Evolutionary conservation across 495 filamentous ascomycete species (phyloP).

Genomic region (Evernia prunastri): DNA sequence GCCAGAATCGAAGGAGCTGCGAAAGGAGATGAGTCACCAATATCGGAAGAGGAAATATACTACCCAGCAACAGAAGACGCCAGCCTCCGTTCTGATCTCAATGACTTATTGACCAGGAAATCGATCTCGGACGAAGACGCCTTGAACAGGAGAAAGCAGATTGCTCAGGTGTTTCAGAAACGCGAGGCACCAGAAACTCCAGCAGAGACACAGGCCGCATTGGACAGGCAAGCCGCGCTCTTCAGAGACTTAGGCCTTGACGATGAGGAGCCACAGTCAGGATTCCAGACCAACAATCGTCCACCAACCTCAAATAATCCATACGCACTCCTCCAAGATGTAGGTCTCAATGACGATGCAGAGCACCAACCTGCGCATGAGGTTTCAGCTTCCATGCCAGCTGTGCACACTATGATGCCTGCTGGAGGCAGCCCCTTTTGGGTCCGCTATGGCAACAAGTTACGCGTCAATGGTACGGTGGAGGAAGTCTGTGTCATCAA

Average conservation of each 20-base stretch:
- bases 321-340: conserved; percentile 2
- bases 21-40: conserved; percentile 21
- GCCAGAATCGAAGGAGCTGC: conserved; percentile 39
- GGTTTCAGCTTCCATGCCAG: not conserved
- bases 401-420: conserved; percentile 38
- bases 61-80: conserved; percentile 17
- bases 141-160: not conserved
- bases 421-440: conserved; percentile 50
- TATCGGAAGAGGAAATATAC: conserved; percentile 15
- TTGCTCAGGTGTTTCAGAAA: not conserved
- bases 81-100: not conserved
- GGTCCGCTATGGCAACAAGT: conserved; percentile 54
- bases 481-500: conserved; percentile 47
- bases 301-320: conserved; percentile 6
- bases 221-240: not conserved
- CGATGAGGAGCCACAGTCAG: not conserved
- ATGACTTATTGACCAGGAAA: not conserved
- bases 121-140: conserved; percentile 4
- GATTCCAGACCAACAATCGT: not conserved
- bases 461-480: conserved; percentile 59
- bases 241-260: conserved; percentile 2
- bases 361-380: not conserved
- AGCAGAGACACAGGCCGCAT: not conserved
- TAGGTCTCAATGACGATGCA: not conserved
- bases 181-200: not conserved